Conservation (phyloP, 176 grass and related monocot genomes). For the Themeda triandra region DNA sequence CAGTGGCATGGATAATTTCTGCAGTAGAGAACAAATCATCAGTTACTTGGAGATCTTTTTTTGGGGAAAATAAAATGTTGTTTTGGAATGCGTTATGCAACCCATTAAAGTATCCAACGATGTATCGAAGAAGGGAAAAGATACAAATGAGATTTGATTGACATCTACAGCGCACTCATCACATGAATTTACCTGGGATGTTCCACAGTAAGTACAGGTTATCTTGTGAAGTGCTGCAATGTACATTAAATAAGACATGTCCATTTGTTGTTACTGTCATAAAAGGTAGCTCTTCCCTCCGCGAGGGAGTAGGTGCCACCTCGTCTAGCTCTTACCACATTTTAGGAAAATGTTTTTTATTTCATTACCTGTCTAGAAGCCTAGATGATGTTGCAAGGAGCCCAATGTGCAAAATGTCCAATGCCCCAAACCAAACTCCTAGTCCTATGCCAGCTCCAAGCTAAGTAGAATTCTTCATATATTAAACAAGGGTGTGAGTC, state of each 20-base stretch:
- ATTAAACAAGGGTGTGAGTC: not conserved
- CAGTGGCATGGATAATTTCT: constrained; percentile 88
- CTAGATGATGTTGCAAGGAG: constrained; percentile 5
- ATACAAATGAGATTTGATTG: not conserved
- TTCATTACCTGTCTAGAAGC: constrained; percentile 10
- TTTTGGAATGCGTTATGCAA: not conserved
- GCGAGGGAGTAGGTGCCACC: no score
- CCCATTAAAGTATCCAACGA: constrained; percentile 22
- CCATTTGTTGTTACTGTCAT: not conserved
- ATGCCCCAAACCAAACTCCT: constrained; percentile 17
- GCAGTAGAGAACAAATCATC: constrained; percentile 35
- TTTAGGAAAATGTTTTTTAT: not conserved
- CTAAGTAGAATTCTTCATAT: constrained; percentile 12
- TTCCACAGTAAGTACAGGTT: not conserved
- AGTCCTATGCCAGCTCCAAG: constrained; percentile 5
- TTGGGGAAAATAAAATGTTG: not conserved
- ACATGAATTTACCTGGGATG: constrained; percentile 22
- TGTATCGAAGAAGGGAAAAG: not conserved
- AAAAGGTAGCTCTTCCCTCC: no score
- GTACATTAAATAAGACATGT: not conserved
- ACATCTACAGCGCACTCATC: constrained; percentile 9
- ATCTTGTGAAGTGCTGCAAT: not conserved
- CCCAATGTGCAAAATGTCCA: not conserved
- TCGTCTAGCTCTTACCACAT: not conserved
- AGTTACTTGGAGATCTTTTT: not conserved